These are phyloP conservation scores for Cutaneotrichosporon mucoides DNA, from an alignment of 1,284 basidiomycete genomes.

Conservation along the genomic window DNA sequence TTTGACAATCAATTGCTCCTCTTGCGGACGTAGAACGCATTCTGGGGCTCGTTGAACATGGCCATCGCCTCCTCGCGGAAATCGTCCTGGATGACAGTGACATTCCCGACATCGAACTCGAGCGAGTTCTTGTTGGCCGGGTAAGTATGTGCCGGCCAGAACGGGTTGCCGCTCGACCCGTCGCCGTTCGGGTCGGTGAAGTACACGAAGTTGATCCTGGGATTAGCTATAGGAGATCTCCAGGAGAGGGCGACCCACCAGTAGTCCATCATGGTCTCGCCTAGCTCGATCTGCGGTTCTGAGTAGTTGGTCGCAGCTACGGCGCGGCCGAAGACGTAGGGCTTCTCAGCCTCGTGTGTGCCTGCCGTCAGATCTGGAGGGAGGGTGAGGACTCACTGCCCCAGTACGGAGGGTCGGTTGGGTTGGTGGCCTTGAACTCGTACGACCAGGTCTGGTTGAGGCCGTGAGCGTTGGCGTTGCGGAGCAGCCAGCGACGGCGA, in stretches of 20 bases:
- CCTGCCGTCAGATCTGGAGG: slow-evolving; percentile 1
- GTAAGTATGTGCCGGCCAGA: slow-evolving; percentile 35
- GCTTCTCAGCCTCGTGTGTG: slow-evolving; percentile 30
- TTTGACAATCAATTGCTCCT: background rate
- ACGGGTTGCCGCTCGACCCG: background rate
- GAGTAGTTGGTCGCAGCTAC: slow-evolving; percentile 20
- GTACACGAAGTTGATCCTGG: slow-evolving; percentile 43
- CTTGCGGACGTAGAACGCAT: slow-evolving; percentile 2
- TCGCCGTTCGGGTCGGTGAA: slow-evolving; percentile 34
- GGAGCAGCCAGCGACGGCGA: slow-evolving; percentile 29
- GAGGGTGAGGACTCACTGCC: slow-evolving; percentile 13
- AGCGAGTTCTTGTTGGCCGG: slow-evolving; percentile 30
- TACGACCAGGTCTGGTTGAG: slow-evolving; percentile 35
- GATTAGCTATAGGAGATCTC: background rate
- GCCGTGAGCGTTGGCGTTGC: slow-evolving; percentile 25
- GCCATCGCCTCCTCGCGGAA: slow-evolving; percentile 36
- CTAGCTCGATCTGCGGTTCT: background rate
- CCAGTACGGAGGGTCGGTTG: slow-evolving; percentile 9
- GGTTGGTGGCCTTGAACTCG: slow-evolving; percentile 27
- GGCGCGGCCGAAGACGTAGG: slow-evolving; percentile 28
- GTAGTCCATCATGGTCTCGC: slow-evolving; percentile 26
- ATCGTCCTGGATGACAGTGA: slow-evolving; percentile 35
- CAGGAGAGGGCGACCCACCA: slow-evolving; percentile 33
- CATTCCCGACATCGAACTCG: slow-evolving; percentile 24
- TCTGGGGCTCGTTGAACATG: slow-evolving; percentile 27